Evolutionary conservation across 176 grass and related monocot species (phyloP).

Genomic region (Alloteropsis semialata): DNA sequence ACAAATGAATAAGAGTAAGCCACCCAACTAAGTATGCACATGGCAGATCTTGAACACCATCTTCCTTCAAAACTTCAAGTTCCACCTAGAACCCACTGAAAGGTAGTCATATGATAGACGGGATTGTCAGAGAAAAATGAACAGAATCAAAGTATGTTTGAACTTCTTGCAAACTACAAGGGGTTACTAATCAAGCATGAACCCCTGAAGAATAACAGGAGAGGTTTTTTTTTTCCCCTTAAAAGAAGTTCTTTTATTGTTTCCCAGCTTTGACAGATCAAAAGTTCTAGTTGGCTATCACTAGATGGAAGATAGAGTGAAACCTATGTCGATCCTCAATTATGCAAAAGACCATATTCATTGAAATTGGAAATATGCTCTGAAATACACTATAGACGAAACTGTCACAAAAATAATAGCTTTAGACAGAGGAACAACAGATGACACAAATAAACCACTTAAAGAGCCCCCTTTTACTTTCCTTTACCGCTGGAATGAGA

Average conservation of each 20-base stretch:
- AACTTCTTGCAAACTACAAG: background rate
- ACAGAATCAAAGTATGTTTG: background rate
- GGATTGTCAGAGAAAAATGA: background rate
- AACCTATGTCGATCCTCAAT: background rate
- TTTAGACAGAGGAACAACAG: background rate
- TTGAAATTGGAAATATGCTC: background rate
- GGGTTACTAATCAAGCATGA: background rate
- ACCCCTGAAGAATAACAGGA: background rate
- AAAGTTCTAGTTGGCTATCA: background rate
- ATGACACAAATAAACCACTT: background rate
- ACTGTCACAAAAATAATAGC: background rate
- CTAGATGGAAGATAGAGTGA: background rate
- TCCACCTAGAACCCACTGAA: background rate
- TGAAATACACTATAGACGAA: background rate
- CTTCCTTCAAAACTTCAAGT: background rate
- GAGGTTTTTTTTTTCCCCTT: background rate
- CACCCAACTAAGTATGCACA: background rate
- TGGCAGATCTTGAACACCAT: background rate
- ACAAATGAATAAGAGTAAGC: background rate
- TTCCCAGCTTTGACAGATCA: background rate
- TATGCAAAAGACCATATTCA: background rate
- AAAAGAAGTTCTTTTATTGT: background rate
- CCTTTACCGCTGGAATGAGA: conserved; percentile 6
- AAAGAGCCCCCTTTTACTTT: background rate
- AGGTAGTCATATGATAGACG: background rate